Percentiles rank a stretch among this genome's conserved stretches.
These are phyloP conservation scores for Pseudocohnilembus persalinus DNA, from an alignment of 169 alveolate genomes.

Conservation along the genomic window DNA sequence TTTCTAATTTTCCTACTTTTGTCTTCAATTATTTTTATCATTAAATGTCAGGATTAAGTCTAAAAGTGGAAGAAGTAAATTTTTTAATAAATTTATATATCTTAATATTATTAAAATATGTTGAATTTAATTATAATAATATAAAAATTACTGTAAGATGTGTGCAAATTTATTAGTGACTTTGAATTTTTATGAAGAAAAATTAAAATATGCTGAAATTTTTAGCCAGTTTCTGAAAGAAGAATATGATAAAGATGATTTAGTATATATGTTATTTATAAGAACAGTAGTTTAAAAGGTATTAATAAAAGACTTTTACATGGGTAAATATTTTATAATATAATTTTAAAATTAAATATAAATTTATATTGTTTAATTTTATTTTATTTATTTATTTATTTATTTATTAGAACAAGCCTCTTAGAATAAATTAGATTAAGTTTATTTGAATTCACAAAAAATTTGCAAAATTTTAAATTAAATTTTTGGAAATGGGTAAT, in stretches of 20 bases:
- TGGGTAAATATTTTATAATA: neutral
- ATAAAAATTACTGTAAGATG: neutral
- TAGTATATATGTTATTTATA: too few relatives aligned
- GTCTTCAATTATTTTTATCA: neutral
- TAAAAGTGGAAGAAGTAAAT: neutral
- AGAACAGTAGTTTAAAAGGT: neutral
- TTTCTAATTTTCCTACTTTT: neutral
- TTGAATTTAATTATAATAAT: too few relatives aligned
- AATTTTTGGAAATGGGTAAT: neutral
- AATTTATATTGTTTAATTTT: neutral
- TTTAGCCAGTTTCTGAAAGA: neutral
- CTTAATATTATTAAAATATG: too few relatives aligned
- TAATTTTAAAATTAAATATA: too few relatives aligned
- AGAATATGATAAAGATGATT: neutral
- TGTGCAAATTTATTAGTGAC: neutral
- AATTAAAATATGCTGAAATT: neutral
- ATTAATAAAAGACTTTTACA: neutral
- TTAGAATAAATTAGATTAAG: neutral
- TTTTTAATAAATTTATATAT: too few relatives aligned
- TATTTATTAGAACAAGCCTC: too few relatives aligned
- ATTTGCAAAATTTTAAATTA: neutral
- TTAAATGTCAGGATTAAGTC: neutral
- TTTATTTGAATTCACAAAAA: too few relatives aligned
- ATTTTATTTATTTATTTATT: too few relatives aligned
- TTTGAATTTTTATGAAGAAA: neutral